Conservation (phyloP, 306 rosid species). For the Pyrus communis region DNA sequence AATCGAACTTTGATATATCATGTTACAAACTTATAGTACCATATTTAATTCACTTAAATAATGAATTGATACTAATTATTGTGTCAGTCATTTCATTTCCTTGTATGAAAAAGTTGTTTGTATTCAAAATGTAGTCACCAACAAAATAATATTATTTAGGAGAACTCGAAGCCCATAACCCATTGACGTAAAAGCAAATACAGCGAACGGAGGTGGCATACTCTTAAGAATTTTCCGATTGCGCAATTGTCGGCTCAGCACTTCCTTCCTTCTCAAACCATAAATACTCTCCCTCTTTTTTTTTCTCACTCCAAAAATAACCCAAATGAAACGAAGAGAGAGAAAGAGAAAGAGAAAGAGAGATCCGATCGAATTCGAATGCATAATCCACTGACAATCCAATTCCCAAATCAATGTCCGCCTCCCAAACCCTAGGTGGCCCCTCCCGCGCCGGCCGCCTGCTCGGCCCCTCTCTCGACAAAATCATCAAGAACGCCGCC, state of each 20-base stretch:
- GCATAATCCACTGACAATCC: not conserved
- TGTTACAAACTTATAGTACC: too few species aligned
- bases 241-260: not conserved
- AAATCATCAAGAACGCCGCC: constrained; percentile 91
- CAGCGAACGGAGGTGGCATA: not conserved
- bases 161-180: not conserved
- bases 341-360: not conserved
- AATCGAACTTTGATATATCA: too few species aligned
- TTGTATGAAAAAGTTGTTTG: not conserved
- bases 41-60: too few species aligned
- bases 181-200: not conserved
- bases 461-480: constrained; percentile 86
- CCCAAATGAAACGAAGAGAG: not conserved
- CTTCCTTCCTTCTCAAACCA: not conserved
- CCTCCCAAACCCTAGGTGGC: constrained; percentile 90
- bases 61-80: too few species aligned
- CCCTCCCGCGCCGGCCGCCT: constrained; percentile 79
- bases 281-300: not conserved
- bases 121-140: too few species aligned
- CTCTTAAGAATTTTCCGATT: not conserved
- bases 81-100: too few species aligned
- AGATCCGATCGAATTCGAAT: not conserved
- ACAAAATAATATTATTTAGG: not conserved
- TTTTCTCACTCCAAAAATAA: not conserved
- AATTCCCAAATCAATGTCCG: constrained; percentile 48